Evolutionary conservation across 1,139 yeast species (phyloP).

Genomic region (Taphrina pruni): DNA sequence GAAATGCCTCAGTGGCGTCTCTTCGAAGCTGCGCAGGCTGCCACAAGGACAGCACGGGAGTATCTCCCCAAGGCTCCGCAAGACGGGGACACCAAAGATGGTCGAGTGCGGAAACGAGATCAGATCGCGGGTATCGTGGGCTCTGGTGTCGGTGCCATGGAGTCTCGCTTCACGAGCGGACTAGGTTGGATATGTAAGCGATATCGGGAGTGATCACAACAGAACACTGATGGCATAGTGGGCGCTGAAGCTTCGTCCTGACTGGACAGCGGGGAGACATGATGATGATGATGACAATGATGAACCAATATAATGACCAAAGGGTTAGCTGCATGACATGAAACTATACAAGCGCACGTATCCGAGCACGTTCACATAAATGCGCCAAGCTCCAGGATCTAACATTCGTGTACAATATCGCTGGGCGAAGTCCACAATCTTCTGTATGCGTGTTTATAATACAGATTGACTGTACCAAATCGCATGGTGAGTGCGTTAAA

Average conservation of each 20-base stretch:
- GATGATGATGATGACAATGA: too few species aligned
- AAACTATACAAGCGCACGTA: too few species aligned
- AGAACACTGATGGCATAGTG: neutral
- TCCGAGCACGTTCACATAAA: too few species aligned
- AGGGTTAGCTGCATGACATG: too few species aligned
- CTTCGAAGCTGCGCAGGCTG: slow-evolving; percentile 40
- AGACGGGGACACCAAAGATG: neutral
- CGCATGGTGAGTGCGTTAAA: too few species aligned
- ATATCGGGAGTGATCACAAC: neutral
- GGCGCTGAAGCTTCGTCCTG: neutral
- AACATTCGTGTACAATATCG: too few species aligned
- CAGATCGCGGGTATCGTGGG: slow-evolving; percentile 38
- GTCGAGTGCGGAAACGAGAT: slow-evolving; percentile 33
- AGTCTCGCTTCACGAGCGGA: slow-evolving; percentile 35
- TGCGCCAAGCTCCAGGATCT: too few species aligned
- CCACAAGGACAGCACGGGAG: slow-evolving; percentile 17
- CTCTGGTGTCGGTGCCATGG: slow-evolving; percentile 36
- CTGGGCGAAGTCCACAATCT: too few species aligned
- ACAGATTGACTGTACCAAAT: too few species aligned
- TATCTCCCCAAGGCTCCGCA: slow-evolving; percentile 11
- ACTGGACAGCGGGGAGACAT: too few species aligned
- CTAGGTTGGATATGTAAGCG: slow-evolving; percentile 32
- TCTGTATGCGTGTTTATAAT: too few species aligned
- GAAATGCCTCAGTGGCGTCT: slow-evolving; percentile 37
- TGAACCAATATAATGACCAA: too few species aligned